Conservation (phyloP, 2,329 filamentous ascomycete genomes). For the Trichoderma koningii region DNA sequence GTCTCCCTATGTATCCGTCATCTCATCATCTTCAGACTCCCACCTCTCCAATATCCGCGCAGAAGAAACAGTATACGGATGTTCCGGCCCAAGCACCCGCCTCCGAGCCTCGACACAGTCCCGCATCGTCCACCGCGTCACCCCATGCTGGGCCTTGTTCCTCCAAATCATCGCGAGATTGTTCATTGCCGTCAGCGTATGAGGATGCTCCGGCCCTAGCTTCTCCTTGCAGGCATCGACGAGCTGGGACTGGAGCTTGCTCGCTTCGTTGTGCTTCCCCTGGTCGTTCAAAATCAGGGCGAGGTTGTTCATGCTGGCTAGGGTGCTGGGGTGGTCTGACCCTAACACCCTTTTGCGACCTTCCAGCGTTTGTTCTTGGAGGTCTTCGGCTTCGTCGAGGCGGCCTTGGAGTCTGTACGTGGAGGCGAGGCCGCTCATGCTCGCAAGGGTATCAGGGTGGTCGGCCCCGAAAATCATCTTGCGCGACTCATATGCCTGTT, state of each 20-base stretch:
- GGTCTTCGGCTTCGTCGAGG: background rate
- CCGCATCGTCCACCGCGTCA: background rate
- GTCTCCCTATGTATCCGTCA: too few relatives aligned
- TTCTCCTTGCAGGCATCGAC: background rate
- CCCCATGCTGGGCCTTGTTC: background rate
- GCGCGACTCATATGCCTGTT: background rate
- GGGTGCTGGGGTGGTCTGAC: background rate
- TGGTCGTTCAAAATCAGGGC: background rate
- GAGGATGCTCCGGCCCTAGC: conserved; percentile 5
- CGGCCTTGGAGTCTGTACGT: background rate
- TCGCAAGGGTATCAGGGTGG: background rate
- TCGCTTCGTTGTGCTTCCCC: background rate
- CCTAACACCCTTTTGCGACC: background rate
- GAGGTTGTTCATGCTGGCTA: conserved; percentile 8
- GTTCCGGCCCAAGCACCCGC: background rate
- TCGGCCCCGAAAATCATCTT: background rate
- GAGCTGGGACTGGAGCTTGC: background rate
- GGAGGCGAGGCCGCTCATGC: conserved; percentile 12
- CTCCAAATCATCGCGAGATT: conserved; percentile 1
- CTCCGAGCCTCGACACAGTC: background rate
- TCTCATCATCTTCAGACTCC: background rate
- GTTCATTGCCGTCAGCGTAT: conserved; percentile 8
- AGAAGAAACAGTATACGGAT: conserved; percentile 8
- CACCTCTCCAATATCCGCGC: background rate
- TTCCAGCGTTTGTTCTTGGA: background rate